phyloP scores from a whole-genome alignment of 371 early-diverging fungal species.

The Mortierella sp. region DNA sequence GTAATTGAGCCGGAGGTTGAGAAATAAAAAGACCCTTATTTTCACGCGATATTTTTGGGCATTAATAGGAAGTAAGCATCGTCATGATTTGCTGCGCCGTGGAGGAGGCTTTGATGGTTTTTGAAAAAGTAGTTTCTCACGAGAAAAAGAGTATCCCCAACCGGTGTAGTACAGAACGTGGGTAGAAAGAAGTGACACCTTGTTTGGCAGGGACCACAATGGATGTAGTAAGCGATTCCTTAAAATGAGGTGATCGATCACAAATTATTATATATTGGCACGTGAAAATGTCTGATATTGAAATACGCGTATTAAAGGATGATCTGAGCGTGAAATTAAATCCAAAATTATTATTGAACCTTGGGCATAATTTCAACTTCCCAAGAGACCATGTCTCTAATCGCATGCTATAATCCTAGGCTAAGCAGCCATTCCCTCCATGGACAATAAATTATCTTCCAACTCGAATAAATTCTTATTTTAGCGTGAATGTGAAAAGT shows the following conservation, averaged over 20 bases:
- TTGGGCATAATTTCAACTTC: no score
- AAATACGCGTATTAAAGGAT: neutral
- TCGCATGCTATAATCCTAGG: neutral
- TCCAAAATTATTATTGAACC: neutral
- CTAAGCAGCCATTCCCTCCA: no score
- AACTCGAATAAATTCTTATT: no score
- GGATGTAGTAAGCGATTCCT: neutral
- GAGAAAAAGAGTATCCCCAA: neutral
- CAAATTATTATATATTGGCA: slow-evolving; percentile 1
- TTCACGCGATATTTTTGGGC: neutral
- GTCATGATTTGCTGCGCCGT: neutral
- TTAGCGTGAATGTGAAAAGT: neutral
- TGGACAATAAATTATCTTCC: no score
- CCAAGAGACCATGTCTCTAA: slow-evolving; percentile 3
- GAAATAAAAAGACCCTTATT: no score
- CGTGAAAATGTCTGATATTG: slow-evolving; percentile 1
- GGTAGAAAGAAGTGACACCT: neutral
- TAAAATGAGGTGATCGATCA: neutral
- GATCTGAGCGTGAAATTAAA: slow-evolving; percentile 9
- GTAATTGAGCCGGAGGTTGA: neutral
- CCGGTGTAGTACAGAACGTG: slow-evolving; percentile 5
- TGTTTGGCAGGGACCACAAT: neutral
- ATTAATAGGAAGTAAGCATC: neutral
- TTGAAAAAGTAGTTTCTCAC: slow-evolving; percentile 6
- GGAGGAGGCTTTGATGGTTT: neutral